Conservation (phyloP, 1,284 basidiomycete species). For the Cryptococcus sp. region DNA sequence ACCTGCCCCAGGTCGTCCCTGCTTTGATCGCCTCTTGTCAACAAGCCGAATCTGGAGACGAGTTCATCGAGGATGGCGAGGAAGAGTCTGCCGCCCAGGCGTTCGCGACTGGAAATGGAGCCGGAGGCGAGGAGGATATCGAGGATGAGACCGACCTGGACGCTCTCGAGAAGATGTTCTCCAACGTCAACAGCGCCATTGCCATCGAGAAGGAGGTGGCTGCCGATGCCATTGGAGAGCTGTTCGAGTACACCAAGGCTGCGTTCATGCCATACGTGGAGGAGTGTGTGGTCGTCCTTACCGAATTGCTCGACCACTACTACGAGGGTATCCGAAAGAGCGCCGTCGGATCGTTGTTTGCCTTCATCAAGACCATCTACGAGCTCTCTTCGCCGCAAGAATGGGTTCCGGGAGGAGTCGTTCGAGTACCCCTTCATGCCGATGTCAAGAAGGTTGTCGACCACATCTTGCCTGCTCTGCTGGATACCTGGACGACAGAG, state of each 20-base stretch:
- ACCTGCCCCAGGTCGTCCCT: slow-evolving; percentile 81
- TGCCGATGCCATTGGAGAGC: slow-evolving; percentile 87
- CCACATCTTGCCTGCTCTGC: slow-evolving; percentile 66
- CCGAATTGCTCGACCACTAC: slow-evolving; percentile 81
- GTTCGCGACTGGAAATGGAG: slow-evolving; percentile 63
- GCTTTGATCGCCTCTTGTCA: slow-evolving; percentile 77
- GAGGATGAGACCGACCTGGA: slow-evolving; percentile 77
- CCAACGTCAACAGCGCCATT: slow-evolving; percentile 82
- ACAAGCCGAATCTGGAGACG: slow-evolving; percentile 59
- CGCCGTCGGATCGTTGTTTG: slow-evolving; percentile 80
- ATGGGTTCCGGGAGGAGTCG: slow-evolving; percentile 70
- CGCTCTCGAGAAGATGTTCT: slow-evolving; percentile 63
- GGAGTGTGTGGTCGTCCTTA: slow-evolving; percentile 69
- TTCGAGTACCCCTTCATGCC: slow-evolving; percentile 58
- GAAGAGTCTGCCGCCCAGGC: slow-evolving; percentile 44
- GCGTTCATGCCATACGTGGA: slow-evolving; percentile 82
- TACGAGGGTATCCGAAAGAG: slow-evolving; percentile 98
- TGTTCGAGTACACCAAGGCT: slow-evolving; percentile 75
- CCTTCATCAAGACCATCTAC: slow-evolving; percentile 88
- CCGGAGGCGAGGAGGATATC: slow-evolving; percentile 53
- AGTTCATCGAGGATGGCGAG: slow-evolving; percentile 58
- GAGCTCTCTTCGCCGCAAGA: slow-evolving; percentile 74
- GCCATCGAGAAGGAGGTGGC: slow-evolving; percentile 99
- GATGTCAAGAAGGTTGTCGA: slow-evolving; percentile 78
- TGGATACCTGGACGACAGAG: slow-evolving; percentile 89